Evolutionary conservation across 2,329 filamentous ascomycete species (phyloP), one percentile per base, ranked within the genome.

Genomic region (Aspergillus unguis): DNA sequence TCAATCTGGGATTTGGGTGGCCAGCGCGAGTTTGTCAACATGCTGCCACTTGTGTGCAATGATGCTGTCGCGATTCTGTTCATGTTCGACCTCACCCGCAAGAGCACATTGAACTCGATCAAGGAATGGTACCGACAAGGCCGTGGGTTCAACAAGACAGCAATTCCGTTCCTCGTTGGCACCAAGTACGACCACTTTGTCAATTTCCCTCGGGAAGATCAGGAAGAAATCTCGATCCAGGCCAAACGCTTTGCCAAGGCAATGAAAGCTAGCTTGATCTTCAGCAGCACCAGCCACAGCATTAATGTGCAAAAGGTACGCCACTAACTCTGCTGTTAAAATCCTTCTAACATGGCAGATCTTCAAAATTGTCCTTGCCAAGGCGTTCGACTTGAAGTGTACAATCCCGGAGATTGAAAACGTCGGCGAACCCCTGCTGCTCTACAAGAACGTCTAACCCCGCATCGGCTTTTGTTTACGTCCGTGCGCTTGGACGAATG

Each of bases 111-210:
- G 62, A 99, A 99, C 77, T 96, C 90, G 66, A 97, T 99, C 80
- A 99, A 99, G 78, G 94, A 99, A 72, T 99, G 94, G 94, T 99
- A 99, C 71, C 84, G 94, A 50, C 94, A 99, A 75, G 94, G 94
- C 44, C 84, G 94, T 59, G 94, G 94, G 26, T 99, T 99, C 80
- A 99, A 99, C 81, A 99, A 99, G 80, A 99, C 94, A 10, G 94
- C 94, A n/a, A 99, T 99, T 62, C 94, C 94, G 0, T 96, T 99
- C 67, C 75, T 99, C 26, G 90, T 99, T 17, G 94, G 94, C 55
- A 99, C 94, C 33, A 99, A 99, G 74, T 99, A 97, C 72, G 94
- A 99, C 67, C 94, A 97, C 69, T 99, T 99, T 76, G 92, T 99
- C 74, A 99, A 97, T 75, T 96, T 99, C 67, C 92, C 94, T 0